Evolutionary conservation across 2,329 filamentous ascomycete species (phyloP).

Genomic region (Graphium sp.): DNA sequence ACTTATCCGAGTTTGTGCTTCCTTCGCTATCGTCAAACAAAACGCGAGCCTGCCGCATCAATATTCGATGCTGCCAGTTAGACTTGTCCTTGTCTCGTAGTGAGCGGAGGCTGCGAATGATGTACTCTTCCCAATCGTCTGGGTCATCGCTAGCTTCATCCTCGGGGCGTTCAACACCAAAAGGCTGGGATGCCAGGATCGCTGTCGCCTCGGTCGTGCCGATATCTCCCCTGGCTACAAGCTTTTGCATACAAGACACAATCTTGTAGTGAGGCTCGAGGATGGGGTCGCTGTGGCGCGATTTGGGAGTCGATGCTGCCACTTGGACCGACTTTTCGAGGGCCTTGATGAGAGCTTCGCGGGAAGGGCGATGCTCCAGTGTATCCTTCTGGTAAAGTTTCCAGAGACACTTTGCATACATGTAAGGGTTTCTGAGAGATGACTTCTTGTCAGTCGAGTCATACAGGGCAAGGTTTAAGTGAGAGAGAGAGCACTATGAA

Average conservation of each 20-base stretch:
- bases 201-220: constrained; percentile 28
- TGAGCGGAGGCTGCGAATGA: constrained; percentile 31
- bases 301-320: constrained; percentile 33
- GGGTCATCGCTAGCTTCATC: constrained; percentile 33
- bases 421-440: constrained; percentile 43
- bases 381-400: constrained; percentile 43
- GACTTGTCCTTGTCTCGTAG: constrained; percentile 65
- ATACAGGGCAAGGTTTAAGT: too few relatives aligned
- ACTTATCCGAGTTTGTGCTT: constrained; percentile 27
- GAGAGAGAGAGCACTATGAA: too few relatives aligned
- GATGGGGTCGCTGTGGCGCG: constrained; percentile 53
- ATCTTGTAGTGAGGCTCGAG: constrained; percentile 91
- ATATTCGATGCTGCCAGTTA: constrained; percentile 90
- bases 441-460: too few relatives aligned
- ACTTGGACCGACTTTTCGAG: constrained; percentile 34
- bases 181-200: constrained; percentile 38
- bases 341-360: constrained; percentile 24
- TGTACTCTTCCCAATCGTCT: constrained; percentile 44
- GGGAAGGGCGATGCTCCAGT: constrained; percentile 22
- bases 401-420: constrained; percentile 46
- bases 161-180: constrained; percentile 26
- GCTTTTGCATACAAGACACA: constrained; percentile 64
- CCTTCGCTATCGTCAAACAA: constrained; percentile 27
- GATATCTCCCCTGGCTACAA: constrained; percentile 42
- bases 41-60: constrained; percentile 50